Base-by-base conservation (phyloP, 345 rosid species). In the Brassica carinata region DNA sequence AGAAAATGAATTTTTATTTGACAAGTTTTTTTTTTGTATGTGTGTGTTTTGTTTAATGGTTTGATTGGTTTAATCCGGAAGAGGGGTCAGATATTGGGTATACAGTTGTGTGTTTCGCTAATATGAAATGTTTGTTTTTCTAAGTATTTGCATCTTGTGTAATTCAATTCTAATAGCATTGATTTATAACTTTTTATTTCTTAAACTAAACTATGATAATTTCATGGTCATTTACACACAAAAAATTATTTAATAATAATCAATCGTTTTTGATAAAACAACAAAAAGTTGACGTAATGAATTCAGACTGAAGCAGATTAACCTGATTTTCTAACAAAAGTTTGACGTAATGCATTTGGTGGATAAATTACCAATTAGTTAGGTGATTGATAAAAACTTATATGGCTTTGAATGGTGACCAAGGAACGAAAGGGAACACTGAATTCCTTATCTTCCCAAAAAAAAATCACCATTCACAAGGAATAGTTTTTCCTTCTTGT, bases 1-100 rank as follows among this genome's bases (percentile, higher is more conserved):
- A 76, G 83, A 51, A 78, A 76, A 85, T 43, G 51, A 43, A 29
- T 29, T 66, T 78, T 77, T 81, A 34, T 64, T 31, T 26, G 27
- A 11, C 51, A 18, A 31, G 34, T 6, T 5, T 31, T 36, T 27
- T 27, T 31, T 33, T 7, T 7, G 58, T 53, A 29, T 29, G 31
- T 29, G 31, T 65, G 26, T 33, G 55, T 18, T 66, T 14, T 51
- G 5, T 13, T 64, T 64, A 17, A 11, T 38, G 0, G 9, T 17
- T 43, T 40, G 31, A 73, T 62, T 33, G 15, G 29, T 57, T 40
- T 29, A 29, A 5, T 61, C 33, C 15, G 65, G 65, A 10, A 2
- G 33, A 26, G 2, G 67, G 67, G 14, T 30, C 11, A 64, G 31
- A 29, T 29, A 64, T 61, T 11, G 67, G 40, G 31, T 29, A 29